Evolutionary conservation across 2,329 filamentous ascomycete genomes (phyloP), one percentile per base, ranked within the genome.

Genomic region (Dothideomycetidae sp.): DNA sequence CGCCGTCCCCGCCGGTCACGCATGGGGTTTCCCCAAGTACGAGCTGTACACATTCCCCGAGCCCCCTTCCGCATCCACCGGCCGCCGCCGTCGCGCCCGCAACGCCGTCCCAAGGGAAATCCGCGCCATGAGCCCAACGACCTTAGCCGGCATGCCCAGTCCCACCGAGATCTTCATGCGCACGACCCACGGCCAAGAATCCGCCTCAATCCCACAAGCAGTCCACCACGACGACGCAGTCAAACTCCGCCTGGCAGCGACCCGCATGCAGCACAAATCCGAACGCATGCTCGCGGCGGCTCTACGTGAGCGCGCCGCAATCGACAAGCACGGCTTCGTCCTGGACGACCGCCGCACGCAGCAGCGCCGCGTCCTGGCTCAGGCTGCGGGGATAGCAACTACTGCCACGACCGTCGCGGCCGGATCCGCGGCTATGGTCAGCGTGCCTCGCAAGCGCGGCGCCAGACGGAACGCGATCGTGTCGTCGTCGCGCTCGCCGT

Each of bases 201-300:
- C 16, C 16, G 29, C 31, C 13, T n/a, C 18, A 5, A n/a, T 38
- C n/a, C 36, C 36, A 10, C 36, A 21, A 29, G 31, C 31, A 19
- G 13, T 30, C 3, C n/a, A n/a, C n/a, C n/a, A n/a, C n/a, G 29
- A n/a, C 5, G 29, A 33, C 19, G 29, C 15, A n/a, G 16, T n/a
- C 10, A 16, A 21, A 5, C 18, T 38, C 7, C 21, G 30, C 17
- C 29, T 14, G 1, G 29, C 31, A 16, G 31, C 30, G n/a, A 14
- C 18, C 10, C 16, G 29, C 16, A 38, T 38, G 36, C 28, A 38
- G 29, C 18, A 38, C n/a, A 38, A 38, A 19, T 30, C 21, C 3
- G 36, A 29, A 5, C 29, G 36, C 7, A 38, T 38, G 36, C 30
- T 38, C n/a, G 36, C 30, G 16, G 36, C 26, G 5, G 36, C 36